Percentiles rank a stretch among this genome's conserved stretches.
Conservation (phyloP, 495 filamentous ascomycete genomes). For the Tuber melanosporum region DNA sequence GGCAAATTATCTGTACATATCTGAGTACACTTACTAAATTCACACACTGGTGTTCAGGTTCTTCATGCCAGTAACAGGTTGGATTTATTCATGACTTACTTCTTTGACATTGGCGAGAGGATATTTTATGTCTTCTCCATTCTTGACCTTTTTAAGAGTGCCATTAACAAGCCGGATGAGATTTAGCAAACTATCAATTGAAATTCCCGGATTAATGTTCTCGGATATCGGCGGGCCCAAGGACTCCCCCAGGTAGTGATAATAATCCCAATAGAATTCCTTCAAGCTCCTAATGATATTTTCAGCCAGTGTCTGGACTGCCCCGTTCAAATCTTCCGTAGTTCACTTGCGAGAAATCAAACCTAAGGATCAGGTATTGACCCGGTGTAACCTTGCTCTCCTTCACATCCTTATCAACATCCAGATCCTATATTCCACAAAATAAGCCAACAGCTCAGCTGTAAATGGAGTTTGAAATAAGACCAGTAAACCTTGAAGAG, state of each 20-base stretch:
- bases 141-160: background rate
- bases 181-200: background rate
- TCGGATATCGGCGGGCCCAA: background rate
- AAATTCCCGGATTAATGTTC: background rate
- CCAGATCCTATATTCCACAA: too few species aligned
- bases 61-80: background rate
- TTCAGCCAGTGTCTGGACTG: background rate
- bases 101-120: slow-evolving; percentile 8
- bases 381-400: too few species aligned
- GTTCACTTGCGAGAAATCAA: background rate
- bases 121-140: background rate
- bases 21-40: too few species aligned
- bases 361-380: background rate
- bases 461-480: too few species aligned
- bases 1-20: too few species aligned
- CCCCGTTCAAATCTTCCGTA: background rate
- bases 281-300: slow-evolving; percentile 1
- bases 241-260: background rate
- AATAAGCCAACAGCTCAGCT: too few species aligned
- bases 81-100: slow-evolving; percentile 1
- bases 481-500: too few species aligned
- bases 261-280: slow-evolving; percentile 2
- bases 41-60: too few species aligned
- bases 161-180: background rate
- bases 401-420: too few species aligned